Conservation (phyloP, 1,139 yeast species). For the Kurtzmaniella quercitrusa region DNA sequence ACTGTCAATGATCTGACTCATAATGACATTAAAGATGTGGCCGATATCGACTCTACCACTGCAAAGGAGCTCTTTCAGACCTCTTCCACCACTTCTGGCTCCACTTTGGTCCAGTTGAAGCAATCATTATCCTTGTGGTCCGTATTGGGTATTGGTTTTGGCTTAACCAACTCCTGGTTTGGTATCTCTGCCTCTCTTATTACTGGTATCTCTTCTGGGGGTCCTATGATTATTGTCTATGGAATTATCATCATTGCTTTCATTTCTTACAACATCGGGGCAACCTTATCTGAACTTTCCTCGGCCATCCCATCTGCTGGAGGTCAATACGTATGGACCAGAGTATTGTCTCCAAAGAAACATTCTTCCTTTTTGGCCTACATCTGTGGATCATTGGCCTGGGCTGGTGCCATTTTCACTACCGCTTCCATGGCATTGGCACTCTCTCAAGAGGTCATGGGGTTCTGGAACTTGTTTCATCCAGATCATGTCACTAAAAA, state of each 20-base stretch:
- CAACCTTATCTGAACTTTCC: constrained; percentile 26
- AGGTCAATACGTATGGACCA: constrained; percentile 29
- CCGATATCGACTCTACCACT: background rate
- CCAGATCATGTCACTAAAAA: constrained; percentile 18
- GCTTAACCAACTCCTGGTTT: constrained; percentile 67
- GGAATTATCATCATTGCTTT: constrained; percentile 62
- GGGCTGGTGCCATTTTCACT: constrained; percentile 57
- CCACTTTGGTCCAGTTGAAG: constrained; percentile 3
- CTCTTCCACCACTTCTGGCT: background rate
- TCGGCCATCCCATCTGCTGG: constrained; percentile 26
- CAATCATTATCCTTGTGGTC: constrained; percentile 36
- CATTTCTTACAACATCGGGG: constrained; percentile 36
- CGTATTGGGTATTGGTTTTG: constrained; percentile 63
- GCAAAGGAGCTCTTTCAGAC: background rate
- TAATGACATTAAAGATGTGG: background rate
- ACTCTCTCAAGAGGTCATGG: constrained; percentile 42
- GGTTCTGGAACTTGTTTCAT: constrained; percentile 38
- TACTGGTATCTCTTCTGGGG: constrained; percentile 63
- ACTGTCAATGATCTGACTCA: background rate
- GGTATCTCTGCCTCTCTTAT: constrained; percentile 63
- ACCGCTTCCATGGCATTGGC: constrained; percentile 52
- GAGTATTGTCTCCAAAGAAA: constrained; percentile 18
- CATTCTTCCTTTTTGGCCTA: constrained; percentile 32
- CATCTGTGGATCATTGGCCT: constrained; percentile 52
- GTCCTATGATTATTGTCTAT: constrained; percentile 63